phyloP scores from a whole-genome alignment of 148 eudicot species.

The Cornus suecica region DNA sequence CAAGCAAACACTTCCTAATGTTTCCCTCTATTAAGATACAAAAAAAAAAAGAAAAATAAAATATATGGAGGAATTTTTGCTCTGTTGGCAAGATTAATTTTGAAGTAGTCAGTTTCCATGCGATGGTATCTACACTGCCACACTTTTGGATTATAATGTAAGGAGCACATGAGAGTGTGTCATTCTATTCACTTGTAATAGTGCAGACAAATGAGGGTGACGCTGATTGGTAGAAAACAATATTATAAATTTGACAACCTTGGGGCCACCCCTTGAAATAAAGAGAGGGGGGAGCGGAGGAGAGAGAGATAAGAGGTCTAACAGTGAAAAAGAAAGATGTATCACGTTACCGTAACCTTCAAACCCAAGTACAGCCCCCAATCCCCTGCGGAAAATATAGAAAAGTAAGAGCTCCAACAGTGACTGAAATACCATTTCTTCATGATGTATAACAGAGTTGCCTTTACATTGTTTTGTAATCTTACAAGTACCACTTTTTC shows the following conservation, averaged over 20 bases:
- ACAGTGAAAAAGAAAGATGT: too few species aligned
- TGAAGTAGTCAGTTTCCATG: background rate
- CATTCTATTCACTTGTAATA: background rate
- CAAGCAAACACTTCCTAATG: background rate
- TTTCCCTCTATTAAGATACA: too few species aligned
- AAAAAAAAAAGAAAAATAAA: too few species aligned
- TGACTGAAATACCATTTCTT: background rate
- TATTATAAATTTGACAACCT: too few species aligned
- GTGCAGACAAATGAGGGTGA: background rate
- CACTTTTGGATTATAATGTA: background rate
- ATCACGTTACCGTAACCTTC: too few species aligned
- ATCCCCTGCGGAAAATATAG: too few species aligned
- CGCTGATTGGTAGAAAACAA: background rate
- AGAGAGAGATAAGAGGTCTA: background rate
- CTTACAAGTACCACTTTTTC: background rate
- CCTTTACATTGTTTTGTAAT: background rate
- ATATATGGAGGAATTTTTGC: too few species aligned
- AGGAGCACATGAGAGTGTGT: background rate
- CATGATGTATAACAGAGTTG: background rate
- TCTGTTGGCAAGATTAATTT: background rate
- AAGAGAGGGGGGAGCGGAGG: background rate
- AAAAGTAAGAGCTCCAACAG: too few species aligned
- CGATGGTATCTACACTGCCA: background rate
- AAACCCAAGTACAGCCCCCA: too few species aligned
- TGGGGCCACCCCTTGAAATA: background rate